Base-by-base conservation (phyloP, 352 stramenopile genomes). In the Peronospora destructor region DNA sequence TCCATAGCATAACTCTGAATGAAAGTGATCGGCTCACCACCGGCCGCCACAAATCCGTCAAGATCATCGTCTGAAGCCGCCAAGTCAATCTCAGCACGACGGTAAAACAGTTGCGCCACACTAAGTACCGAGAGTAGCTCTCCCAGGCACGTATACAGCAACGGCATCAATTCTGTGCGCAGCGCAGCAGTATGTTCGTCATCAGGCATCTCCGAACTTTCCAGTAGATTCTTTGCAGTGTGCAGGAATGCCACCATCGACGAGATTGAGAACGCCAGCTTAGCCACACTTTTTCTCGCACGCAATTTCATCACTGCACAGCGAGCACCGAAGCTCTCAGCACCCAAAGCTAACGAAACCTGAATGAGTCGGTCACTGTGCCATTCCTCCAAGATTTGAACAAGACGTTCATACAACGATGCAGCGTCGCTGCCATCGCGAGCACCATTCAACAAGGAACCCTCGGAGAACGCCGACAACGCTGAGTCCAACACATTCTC, bases 261-360 rank as follows among this genome's bases (percentile, higher is more conserved):
- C 2, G 72, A 70, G 44, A 86, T 66, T 2, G 68, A 77, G 33
- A 84, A 85, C 8, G 61, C 59, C 54, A 87, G 34, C 28, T 71
- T 68, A n/a, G 64, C 52, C 14, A 84, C 66, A 36, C 50, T 82
- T 29, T 73, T 73, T 28, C 68, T 61, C 1, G 74, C 51, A 19
- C 68, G 71, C 14, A 89, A 58, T 52, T 92, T 92, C 23, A 90
- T 56, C 4, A 85, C 69, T 7, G 67, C 72, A 25, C 64, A 85
- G 5, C 69, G 66, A 42, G 67, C 59, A n/a, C 70, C 56, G 45
- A 88, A 84, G 6, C 68, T 78, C 57, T 85, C 73, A 9, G 60
- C 52, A 35, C 54, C 32, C 26, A 44, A 42, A 17, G 49, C 46
- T 4, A 47, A 54, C 3, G 45, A 44, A n/a, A 61, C 49, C 14